Evolutionary conservation across 805 yeast genomes (phyloP), one percentile per base, ranked within the genome.

Genomic region (Wickerhamomyces mucosus): DNA sequence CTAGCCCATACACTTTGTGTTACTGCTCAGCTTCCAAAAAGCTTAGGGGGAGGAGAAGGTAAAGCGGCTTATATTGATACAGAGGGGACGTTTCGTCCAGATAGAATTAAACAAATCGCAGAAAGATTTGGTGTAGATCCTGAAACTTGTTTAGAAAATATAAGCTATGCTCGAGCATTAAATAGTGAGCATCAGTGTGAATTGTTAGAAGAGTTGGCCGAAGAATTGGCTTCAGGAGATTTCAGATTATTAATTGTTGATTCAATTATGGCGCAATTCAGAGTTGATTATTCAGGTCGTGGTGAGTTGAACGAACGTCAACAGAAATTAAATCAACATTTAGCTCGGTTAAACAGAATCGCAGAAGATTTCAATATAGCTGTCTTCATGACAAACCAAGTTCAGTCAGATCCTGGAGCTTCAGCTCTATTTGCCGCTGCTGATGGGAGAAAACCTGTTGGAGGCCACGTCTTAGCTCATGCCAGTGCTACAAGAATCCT

Each of bases 371-470:
- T 73, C 53, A 83, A 83, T 32, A 63, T 78, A 31, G 89, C 89
- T 0, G 80, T 80, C 0, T 75, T 80, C 33, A 69, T 80, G 59
- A 72, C 78, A 1, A 80, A 80, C 43, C 89, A 80, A 50, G 86
- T 80, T 12, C 89, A 80, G 40, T 80, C 86, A 7, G 89, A 81
- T 51, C 89, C 86, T 6, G 89, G 86, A 38, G 92, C 89, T 2
- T 72, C 78, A 42, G 78, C 86, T 1, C 59, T 76, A 15, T 80
- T 81, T 69, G 85, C 79, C 19, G 68, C 82, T 32, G 86, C 85
- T 7, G 89, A 81, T 55, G 88, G 89, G 6, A 71, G 85, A 45
- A 81, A 81, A 52, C 89, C 92, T 58, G 77, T 80, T 41, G 89
- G 92, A 15, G 92, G 92, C 1, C 86, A 81, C 51, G 80, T 81